Percentiles rank a stretch among this genome's conserved stretches.
Evolutionary conservation across 2,329 filamentous ascomycete species (phyloP).

Genomic region (Colletotrichum neosansevieriae): DNA sequence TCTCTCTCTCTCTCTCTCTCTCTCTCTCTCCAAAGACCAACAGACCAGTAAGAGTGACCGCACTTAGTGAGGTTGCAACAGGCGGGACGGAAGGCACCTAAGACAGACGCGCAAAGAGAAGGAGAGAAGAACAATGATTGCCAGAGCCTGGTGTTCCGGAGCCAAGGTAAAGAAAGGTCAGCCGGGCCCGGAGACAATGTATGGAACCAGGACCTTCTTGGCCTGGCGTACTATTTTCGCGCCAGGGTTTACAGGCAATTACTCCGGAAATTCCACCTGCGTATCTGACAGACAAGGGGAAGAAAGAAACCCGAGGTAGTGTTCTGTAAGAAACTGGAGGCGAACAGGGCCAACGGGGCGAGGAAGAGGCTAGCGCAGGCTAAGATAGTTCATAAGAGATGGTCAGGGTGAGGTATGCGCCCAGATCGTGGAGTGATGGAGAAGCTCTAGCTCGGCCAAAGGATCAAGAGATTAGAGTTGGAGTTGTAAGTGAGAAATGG

Average conservation of each 20-base stretch:
- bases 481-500: no score
- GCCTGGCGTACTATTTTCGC: not conserved
- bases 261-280: constrained; percentile 16
- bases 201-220: not conserved
- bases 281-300: constrained; percentile 17
- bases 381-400: not conserved
- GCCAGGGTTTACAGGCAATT: constrained; percentile 7
- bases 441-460: no score
- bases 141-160: not conserved
- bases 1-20: constrained; percentile 16
- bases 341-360: constrained; percentile 22
- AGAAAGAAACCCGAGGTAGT: not conserved
- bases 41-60: constrained; percentile 2
- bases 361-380: constrained; percentile 19
- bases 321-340: constrained; percentile 5
- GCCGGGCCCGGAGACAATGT: not conserved
- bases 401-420: not conserved
- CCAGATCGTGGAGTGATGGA: not conserved
- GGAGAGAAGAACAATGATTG: not conserved
- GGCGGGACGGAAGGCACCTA: not conserved
- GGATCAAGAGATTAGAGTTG: no score
- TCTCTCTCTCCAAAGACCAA: constrained; percentile 14
- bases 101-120: not conserved
- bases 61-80: not conserved
- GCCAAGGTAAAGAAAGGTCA: constrained; percentile 1